Evolutionary conservation across 495 filamentous ascomycete genomes (phyloP).

Genomic region (Penicillium pancosmium): DNA sequence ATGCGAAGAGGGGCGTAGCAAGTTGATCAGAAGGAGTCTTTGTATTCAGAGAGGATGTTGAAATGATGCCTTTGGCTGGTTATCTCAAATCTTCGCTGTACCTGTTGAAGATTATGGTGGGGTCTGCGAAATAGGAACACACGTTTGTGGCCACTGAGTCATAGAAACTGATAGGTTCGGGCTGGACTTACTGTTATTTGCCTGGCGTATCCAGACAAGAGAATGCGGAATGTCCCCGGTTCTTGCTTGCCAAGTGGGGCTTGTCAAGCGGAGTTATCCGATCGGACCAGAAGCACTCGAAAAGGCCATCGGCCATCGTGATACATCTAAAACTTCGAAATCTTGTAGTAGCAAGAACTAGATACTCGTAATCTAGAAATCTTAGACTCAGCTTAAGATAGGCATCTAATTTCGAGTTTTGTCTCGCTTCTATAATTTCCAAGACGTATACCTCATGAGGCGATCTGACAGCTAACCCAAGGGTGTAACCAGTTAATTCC

Average conservation of each 20-base stretch:
- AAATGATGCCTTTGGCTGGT: not conserved
- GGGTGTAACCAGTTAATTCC: no score
- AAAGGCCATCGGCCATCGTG: not conserved
- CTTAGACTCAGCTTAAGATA: no score
- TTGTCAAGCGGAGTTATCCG: not conserved
- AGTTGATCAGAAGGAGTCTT: not conserved
- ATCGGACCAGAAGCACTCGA: not conserved
- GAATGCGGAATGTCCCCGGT: not conserved
- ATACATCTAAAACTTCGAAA: no score
- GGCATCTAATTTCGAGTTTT: no score
- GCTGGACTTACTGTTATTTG: conserved; percentile 3
- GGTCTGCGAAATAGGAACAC: not conserved
- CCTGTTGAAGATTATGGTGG: not conserved
- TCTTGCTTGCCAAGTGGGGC: not conserved
- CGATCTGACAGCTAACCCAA: no score
- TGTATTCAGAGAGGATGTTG: not conserved
- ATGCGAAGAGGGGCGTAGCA: not conserved
- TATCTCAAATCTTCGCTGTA: not conserved
- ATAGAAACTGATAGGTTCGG: not conserved
- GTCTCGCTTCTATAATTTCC: no score
- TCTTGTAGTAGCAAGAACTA: no score
- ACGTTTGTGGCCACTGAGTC: conserved; percentile 2
- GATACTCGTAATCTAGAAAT: no score
- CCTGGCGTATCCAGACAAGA: not conserved
- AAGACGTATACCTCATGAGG: no score